Conservation (phyloP, 257 asterid species). For the Capsicum chinense region DNA sequence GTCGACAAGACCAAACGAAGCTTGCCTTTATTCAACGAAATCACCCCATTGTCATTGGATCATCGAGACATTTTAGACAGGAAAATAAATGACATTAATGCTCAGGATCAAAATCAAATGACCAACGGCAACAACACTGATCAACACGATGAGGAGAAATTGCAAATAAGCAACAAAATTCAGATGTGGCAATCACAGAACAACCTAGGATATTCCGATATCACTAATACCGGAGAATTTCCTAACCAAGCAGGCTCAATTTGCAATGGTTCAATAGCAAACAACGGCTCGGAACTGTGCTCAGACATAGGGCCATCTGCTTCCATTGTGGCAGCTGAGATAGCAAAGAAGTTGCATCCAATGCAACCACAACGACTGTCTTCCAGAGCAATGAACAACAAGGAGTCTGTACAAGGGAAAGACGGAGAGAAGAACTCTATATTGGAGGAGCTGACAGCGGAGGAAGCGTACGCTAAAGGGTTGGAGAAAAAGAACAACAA, state of each 20-base stretch:
- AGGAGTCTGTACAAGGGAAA: not conserved
- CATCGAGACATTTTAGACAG: slow-evolving; percentile 21
- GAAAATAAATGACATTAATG: not conserved
- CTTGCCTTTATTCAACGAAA: slow-evolving; percentile 42
- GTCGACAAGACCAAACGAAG: slow-evolving; percentile 50
- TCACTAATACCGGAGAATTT: slow-evolving; percentile 42
- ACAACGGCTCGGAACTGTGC: slow-evolving; percentile 64
- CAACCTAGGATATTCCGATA: slow-evolving; percentile 43
- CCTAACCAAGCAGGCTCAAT: slow-evolving; percentile 43
- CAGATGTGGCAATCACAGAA: slow-evolving; percentile 56
- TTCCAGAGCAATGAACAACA: not conserved
- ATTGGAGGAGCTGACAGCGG: slow-evolving; percentile 63
- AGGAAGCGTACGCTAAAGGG: slow-evolving; percentile 68
- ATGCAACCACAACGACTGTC: not conserved
- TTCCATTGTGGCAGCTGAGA: slow-evolving; percentile 77
- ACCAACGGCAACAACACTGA: not conserved
- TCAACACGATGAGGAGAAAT: slow-evolving; percentile 20
- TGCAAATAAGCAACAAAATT: slow-evolving; percentile 36
- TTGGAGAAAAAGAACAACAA: slow-evolving; percentile 35
- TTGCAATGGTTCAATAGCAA: slow-evolving; percentile 40
- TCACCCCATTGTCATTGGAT: not conserved
- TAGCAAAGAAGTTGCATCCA: slow-evolving; percentile 49
- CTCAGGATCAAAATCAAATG: not conserved
- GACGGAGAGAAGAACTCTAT: slow-evolving; percentile 53
- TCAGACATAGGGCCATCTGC: slow-evolving; percentile 94